Conservation (phyloP, 2,329 filamentous ascomycete species). For the Sclerotinia nivalis region DNA sequence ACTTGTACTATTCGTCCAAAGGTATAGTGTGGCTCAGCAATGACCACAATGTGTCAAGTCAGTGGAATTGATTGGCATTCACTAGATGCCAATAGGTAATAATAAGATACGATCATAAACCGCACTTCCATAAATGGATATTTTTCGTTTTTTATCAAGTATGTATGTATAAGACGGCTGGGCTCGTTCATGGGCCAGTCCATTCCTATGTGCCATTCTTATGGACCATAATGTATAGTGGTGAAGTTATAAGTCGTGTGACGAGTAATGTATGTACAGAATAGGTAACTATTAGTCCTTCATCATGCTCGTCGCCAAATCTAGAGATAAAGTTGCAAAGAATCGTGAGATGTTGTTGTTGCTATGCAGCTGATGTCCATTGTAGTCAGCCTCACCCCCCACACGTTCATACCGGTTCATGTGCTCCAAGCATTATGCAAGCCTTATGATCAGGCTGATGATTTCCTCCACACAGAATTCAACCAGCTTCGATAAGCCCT, state of each 20-base stretch:
- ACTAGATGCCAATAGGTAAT: neutral
- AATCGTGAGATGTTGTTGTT: constrained; percentile 13
- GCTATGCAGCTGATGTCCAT: constrained; percentile 21
- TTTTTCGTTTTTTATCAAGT: neutral
- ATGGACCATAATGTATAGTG: neutral
- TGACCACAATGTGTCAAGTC: constrained; percentile 6
- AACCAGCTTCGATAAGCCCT: neutral
- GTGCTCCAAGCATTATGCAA: constrained; percentile 18
- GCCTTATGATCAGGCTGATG: constrained; percentile 19
- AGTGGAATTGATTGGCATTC: constrained; percentile 2
- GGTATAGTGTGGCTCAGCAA: constrained; percentile 13
- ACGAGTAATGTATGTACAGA: neutral
- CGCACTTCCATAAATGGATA: neutral
- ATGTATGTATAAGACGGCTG: neutral
- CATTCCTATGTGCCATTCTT: neutral
- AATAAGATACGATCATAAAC: neutral
- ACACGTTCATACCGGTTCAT: neutral
- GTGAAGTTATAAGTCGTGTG: constrained; percentile 5
- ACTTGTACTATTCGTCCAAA: neutral
- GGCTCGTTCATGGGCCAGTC: neutral
- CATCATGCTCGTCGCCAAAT: constrained; percentile 14
- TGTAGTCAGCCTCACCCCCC: constrained; percentile 20
- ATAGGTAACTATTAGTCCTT: neutral
- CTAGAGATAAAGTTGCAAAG: constrained; percentile 7
- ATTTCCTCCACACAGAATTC: neutral